Evolutionary conservation across 139 green algal species (phyloP).

Genomic region (Tetradesmus obliquus): DNA sequence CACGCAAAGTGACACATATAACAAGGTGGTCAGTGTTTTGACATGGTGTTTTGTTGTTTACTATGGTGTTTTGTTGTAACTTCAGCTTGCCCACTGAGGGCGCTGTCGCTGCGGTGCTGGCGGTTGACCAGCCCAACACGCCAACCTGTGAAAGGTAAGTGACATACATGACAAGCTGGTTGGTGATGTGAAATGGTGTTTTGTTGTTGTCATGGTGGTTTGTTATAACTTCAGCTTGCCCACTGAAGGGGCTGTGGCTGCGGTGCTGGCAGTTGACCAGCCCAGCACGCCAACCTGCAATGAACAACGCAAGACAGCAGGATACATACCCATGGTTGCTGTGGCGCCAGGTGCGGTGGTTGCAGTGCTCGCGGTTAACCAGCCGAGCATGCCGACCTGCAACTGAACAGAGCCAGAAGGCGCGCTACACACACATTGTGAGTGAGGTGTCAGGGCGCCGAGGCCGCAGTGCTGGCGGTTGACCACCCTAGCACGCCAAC

Average conservation of each 20-base stretch:
- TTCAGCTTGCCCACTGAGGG: no score
- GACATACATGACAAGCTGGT: not conserved
- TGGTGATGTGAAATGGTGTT: no score
- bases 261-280: slow-evolving; percentile 17
- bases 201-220: no score
- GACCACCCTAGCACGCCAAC: not conserved
- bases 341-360: not conserved
- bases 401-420: no score
- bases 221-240: not conserved
- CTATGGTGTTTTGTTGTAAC: not conserved
- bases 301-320: not conserved
- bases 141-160: not conserved
- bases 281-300: slow-evolving; percentile 42
- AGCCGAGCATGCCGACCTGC: slow-evolving; percentile 46
- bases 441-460: no score
- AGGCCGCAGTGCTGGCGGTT: not conserved
- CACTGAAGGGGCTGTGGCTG: not conserved
- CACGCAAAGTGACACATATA: no score
- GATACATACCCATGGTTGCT: no score
- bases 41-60: no score
- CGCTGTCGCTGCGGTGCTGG: no score
- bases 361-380: not conserved
- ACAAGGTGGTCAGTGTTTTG: not conserved
- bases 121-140: not conserved
- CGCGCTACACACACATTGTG: no score